Conservation (phyloP, 2,329 filamentous ascomycete genomes). For the Colletotrichum godetiae region DNA sequence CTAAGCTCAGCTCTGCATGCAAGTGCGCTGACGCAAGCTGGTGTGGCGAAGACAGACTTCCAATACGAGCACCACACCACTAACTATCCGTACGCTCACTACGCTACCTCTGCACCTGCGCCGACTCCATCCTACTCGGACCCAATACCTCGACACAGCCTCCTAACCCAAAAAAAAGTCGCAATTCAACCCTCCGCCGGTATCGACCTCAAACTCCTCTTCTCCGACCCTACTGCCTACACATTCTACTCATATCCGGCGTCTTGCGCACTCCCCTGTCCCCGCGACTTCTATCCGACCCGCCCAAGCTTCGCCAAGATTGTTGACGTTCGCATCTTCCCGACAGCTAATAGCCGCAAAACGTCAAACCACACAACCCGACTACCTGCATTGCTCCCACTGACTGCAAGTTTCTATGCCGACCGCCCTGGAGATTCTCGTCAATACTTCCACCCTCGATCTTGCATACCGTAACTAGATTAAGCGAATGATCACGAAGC, state of each 20-base stretch:
- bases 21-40: constrained; percentile 29
- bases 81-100: neutral
- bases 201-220: neutral
- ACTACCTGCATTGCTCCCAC: neutral
- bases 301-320: constrained; percentile 29
- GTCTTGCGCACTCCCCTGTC: neutral
- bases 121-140: constrained; percentile 4
- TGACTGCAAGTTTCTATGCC: constrained; percentile 1
- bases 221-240: neutral
- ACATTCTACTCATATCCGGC: neutral
- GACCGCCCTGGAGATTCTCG: neutral
- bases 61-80: constrained; percentile 9
- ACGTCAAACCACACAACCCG: neutral
- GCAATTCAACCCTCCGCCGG: neutral
- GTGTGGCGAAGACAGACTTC: constrained; percentile 30
- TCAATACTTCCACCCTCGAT: neutral
- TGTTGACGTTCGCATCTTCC: constrained; percentile 25
- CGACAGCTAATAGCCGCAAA: neutral
- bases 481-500: constrained; percentile 23
- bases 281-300: neutral
- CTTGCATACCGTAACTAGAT: neutral
- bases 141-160: constrained; percentile 20
- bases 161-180: neutral
- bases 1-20: constrained; percentile 12
- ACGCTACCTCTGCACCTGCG: neutral